Base-by-base conservation (phyloP, 2,329 filamentous ascomycete genomes). In the Pseudogymnoascus pannorum region DNA sequence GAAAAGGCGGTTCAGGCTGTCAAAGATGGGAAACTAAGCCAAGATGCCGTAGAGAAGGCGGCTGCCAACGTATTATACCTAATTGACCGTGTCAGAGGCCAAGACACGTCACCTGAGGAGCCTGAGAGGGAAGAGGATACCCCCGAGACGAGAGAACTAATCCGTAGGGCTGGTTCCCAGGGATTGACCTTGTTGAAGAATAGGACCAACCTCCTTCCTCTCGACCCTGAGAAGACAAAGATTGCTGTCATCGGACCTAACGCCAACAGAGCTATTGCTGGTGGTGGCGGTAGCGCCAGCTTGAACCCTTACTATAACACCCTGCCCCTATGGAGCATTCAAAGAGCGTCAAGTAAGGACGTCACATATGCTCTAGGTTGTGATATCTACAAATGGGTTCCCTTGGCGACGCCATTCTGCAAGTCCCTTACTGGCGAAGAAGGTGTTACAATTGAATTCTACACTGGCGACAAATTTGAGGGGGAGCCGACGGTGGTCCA, bases 221-320 rank as follows among this genome's bases (percentile, higher is more conserved):
- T 88, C 62, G 77, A 79, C 63, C 72, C 77, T 5, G 76, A 76
- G 24, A 80, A 79, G 14, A 79, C 78, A 61, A 87, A 80, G 69
- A 79, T 88, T 61, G 86, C 85, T 3, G 78, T 88, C 62, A 87
- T 88, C 59, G 86, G 86, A 0, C 85, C 85, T 1, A 88, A 88
- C 64, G 85, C 84, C 18, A 86, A 87, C 69, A 76, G 84, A 60
- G 82, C 85, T 0, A 87, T 88, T 65, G 85, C 83, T n/a, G 83
- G 82, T 14, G 86, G 86, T 58, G 86, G 86, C 40, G 86, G 86
- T 58, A 88, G 85, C 68, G 86, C 86, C 16, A 86, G 83, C 64
- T 74, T 88, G 57, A 87, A 87, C 69, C 84, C 86, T 0, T 88
- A 88, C 72, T 88, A 88, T 71, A 85, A 78, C 65, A 86, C 84